A percentile compares a stretch with the other conserved stretches of the same genome.
Evolutionary conservation across 192 early-diverging fungal genomes (phyloP).

Genomic region (Lunasporangiospora selenospora): DNA sequence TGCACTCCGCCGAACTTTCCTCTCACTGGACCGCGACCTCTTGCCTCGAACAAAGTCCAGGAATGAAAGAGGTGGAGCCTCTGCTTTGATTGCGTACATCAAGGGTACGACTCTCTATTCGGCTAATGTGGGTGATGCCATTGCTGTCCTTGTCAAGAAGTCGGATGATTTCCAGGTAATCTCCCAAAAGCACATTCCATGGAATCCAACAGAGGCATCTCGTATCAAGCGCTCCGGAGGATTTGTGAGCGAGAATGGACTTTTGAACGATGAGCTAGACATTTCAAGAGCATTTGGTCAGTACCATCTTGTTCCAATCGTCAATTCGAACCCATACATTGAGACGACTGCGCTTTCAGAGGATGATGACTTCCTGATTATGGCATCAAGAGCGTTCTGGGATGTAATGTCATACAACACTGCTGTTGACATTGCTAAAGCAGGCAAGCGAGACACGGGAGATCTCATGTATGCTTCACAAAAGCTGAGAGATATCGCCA

Average conservation of each 20-base stretch:
- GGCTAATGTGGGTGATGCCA: slow-evolving; percentile 86
- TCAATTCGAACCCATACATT: slow-evolving; percentile 88
- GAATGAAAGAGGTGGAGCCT: slow-evolving; percentile 71
- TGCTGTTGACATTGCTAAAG: slow-evolving; percentile 85
- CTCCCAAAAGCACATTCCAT: slow-evolving; percentile 74
- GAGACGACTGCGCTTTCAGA: slow-evolving; percentile 74
- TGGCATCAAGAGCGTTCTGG: slow-evolving; percentile 80
- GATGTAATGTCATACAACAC: slow-evolving; percentile 80
- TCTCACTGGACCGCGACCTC: slow-evolving; percentile 83
- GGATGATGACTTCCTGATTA: slow-evolving; percentile 82
- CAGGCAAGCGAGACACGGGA: slow-evolving; percentile 60
- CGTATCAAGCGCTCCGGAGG: slow-evolving; percentile 85
- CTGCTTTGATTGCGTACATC: slow-evolving; percentile 82
- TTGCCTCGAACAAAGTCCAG: slow-evolving; percentile 27
- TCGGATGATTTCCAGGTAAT: slow-evolving; percentile 72
- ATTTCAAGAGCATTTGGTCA: slow-evolving; percentile 88
- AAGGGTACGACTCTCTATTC: slow-evolving; percentile 79
- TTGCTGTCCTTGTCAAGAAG: slow-evolving; percentile 79
- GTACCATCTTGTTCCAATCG: slow-evolving; percentile 79
- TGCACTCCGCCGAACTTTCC: slow-evolving; percentile 83
- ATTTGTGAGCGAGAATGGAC: slow-evolving; percentile 75
- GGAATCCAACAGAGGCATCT: slow-evolving; percentile 69
- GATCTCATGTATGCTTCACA: slow-evolving; percentile 80
- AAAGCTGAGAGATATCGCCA: slow-evolving; percentile 87
- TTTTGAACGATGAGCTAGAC: slow-evolving; percentile 77